Evolutionary conservation across 495 filamentous ascomycete species (phyloP).

Genomic region (Echria macrotheca): DNA sequence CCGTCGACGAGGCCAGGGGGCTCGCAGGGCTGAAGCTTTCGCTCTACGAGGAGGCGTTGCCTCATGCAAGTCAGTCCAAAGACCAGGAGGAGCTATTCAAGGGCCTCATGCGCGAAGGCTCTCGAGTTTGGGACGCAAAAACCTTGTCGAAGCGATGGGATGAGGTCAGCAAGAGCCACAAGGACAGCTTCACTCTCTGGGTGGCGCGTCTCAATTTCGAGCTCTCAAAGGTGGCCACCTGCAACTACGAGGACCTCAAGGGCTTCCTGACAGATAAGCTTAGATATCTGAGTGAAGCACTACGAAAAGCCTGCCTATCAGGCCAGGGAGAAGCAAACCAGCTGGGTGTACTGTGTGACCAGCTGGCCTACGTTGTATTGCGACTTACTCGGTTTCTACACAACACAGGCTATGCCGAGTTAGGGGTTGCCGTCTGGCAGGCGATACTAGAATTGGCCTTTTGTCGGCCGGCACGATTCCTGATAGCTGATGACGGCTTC

Average conservation of each 20-base stretch:
- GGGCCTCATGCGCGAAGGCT: constrained; percentile 65
- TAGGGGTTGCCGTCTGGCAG: constrained; percentile 78
- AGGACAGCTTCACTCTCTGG: constrained; percentile 61
- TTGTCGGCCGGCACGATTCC: constrained; percentile 40
- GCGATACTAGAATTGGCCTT: constrained; percentile 70
- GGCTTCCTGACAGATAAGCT: constrained; percentile 54
- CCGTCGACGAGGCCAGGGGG: constrained; percentile 53
- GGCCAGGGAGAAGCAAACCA: constrained; percentile 12
- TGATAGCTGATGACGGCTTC: constrained; percentile 25
- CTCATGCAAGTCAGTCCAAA: constrained; percentile 37
- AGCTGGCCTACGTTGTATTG: constrained; percentile 68
- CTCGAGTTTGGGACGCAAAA: constrained; percentile 63
- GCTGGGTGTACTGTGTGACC: constrained; percentile 30
- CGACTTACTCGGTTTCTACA: constrained; percentile 65
- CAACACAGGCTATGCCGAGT: constrained; percentile 77
- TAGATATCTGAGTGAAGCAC: constrained; percentile 37
- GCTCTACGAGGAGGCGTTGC: constrained; percentile 74
- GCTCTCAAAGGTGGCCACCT: constrained; percentile 62
- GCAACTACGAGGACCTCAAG: constrained; percentile 62
- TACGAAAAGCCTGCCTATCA: constrained; percentile 14
- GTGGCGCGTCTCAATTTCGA: constrained; percentile 67
- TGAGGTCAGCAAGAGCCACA: constrained; percentile 51
- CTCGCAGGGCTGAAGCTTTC: constrained; percentile 73
- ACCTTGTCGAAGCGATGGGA: constrained; percentile 61
- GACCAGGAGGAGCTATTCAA: constrained; percentile 54